Evolutionary conservation across 164 flowering plant species (phyloP).

Genomic region (Umbilicus rupestris): DNA sequence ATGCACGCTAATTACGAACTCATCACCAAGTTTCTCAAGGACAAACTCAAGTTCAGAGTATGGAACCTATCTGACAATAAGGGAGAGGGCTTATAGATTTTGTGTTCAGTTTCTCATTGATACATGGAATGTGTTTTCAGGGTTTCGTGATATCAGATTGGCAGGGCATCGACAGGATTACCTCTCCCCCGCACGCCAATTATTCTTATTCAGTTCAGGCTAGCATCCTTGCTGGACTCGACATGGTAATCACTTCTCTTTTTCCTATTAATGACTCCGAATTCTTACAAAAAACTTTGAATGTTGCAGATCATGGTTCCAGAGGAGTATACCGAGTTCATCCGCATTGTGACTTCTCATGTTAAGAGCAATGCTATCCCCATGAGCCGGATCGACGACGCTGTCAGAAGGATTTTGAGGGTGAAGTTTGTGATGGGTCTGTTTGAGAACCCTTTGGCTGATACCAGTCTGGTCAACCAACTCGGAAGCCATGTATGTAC

Average conservation of each 20-base stretch:
- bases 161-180: conserved; percentile 21
- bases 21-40: conserved; percentile 24
- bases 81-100: not conserved
- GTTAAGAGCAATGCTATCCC: conserved; percentile 17
- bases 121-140: conserved; percentile 3
- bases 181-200: conserved; percentile 15
- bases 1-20: conserved; percentile 23
- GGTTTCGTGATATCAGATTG: conserved; percentile 24
- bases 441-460: conserved; percentile 23
- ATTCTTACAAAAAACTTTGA: too few species aligned
- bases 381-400: conserved; percentile 24
- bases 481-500: conserved; percentile 16
- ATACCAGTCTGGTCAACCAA: conserved; percentile 12
- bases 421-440: conserved; percentile 23
- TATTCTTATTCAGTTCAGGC: conserved; percentile 16
- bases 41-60: conserved; percentile 6
- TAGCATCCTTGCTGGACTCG: conserved; percentile 18
- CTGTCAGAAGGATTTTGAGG: conserved; percentile 20
- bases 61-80: too few species aligned
- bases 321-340: conserved; percentile 14
- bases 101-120: not conserved
- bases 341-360: conserved; percentile 11
- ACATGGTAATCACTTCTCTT: conserved; percentile 14
- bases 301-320: conserved; percentile 22
- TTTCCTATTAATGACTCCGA: not conserved